Evolutionary conservation across 2,329 filamentous ascomycete species (phyloP).

Genomic region (Passalora sequoiae): DNA sequence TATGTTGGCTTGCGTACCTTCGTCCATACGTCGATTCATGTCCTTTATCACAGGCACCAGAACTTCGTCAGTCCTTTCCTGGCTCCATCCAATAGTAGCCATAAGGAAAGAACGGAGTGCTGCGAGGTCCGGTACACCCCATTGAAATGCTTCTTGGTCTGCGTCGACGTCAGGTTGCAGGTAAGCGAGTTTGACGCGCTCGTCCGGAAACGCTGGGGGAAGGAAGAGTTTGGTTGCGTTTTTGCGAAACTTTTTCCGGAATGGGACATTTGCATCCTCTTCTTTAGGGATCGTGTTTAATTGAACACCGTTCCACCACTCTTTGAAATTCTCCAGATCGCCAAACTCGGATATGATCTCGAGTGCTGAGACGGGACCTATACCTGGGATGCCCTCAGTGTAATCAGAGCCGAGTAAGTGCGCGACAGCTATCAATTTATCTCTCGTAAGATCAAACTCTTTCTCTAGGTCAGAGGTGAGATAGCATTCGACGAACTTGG

Average conservation of each 20-base stretch:
- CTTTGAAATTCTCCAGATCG: constrained; percentile 67
- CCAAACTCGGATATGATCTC: constrained; percentile 92
- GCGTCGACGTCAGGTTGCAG: constrained; percentile 78
- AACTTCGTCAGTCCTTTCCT: constrained; percentile 90
- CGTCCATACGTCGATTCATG: constrained; percentile 81
- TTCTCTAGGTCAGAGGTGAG: constrained; percentile 75
- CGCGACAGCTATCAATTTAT: constrained; percentile 81
- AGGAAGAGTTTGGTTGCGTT: constrained; percentile 83
- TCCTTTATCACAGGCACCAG: constrained; percentile 91
- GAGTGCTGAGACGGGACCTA: constrained; percentile 89
- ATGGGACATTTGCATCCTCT: constrained; percentile 53
- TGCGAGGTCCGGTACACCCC: constrained; percentile 91
- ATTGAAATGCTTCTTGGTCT: constrained; percentile 75
- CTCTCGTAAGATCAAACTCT: constrained; percentile 80
- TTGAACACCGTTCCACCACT: constrained; percentile 84
- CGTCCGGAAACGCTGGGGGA: constrained; percentile 70
- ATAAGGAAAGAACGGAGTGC: constrained; percentile 79
- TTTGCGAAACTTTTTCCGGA: constrained; percentile 81
- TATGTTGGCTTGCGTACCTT: constrained; percentile 94
- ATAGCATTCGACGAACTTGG: constrained; percentile 97
- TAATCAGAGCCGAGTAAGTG: constrained; percentile 93
- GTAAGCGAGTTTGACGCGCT: constrained; percentile 77
- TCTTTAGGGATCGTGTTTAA: constrained; percentile 56
- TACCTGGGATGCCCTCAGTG: constrained; percentile 81
- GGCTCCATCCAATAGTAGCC: constrained; percentile 86